These are phyloP conservation scores for Malbranchea cinnamomea DNA, from an alignment of 2,329 filamentous ascomycete genomes.

Conservation along the genomic window DNA sequence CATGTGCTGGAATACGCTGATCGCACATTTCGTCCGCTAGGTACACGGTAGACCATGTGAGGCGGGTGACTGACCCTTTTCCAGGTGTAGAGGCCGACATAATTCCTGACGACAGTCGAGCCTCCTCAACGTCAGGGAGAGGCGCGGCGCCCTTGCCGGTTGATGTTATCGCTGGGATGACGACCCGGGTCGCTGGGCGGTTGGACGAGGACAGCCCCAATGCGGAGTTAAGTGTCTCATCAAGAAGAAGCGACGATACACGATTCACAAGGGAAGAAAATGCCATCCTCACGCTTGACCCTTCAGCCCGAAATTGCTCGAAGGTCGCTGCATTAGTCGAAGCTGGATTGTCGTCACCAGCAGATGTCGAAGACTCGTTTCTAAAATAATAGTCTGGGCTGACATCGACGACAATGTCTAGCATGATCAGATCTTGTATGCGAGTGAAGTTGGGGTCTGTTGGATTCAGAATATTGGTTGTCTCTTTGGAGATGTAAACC, in stretches of 20 bases:
- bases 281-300: conserved; percentile 24
- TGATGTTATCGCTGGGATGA: conserved; percentile 34
- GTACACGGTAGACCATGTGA: conserved; percentile 58
- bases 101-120: conserved; percentile 24
- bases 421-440: conserved; percentile 53
- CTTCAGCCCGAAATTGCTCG: conserved; percentile 15
- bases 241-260: conserved; percentile 36
- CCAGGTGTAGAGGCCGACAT: conserved; percentile 18
- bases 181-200: conserved; percentile 21
- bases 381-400: conserved; percentile 22
- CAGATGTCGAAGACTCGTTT: too few species aligned
- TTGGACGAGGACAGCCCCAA: conserved; percentile 17
- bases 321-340: conserved; percentile 12
- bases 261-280: conserved; percentile 35
- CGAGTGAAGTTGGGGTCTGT: conserved; percentile 74
- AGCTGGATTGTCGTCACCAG: conserved; percentile 14
- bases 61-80: conserved; percentile 29
- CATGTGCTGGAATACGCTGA: conserved; percentile 36
- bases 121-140: conserved; percentile 49
- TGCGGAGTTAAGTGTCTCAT: conserved; percentile 21
- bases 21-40: conserved; percentile 54
- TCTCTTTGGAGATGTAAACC: conserved; percentile 64
- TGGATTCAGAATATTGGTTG: conserved; percentile 48
- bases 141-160: conserved; percentile 47
- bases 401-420: conserved; percentile 58